Base-by-base conservation (phyloP, 805 yeast genomes). In the Wickerhamomyces bovis region DNA sequence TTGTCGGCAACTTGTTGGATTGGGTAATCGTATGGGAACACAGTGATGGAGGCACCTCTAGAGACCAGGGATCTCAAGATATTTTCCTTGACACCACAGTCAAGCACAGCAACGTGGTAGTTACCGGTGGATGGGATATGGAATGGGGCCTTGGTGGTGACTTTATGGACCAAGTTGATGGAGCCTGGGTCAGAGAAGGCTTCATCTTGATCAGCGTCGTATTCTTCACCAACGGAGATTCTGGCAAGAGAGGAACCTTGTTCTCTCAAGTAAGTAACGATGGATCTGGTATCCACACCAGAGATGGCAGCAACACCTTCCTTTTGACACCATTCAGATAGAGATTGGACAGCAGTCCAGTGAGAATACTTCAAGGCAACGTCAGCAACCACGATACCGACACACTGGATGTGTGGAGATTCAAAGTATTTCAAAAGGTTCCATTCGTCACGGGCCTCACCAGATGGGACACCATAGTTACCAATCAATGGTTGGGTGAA, bases 61-160 rank as follows among this genome's bases (percentile, higher is more conserved):
- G 87, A 78, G 26, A 88, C 98, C 43, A 94, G 76, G 52, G 96
- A 89, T 71, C 99, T 83, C 64, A 94, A 75, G 54, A 94, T 94
- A 71, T 94, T 94, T 71, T 94, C 98, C 74, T 94, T 94, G 55
- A 94, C 97, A 64, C 99, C 99, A 69, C 99, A 94, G 68, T 94
- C 99, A 48, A 94, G 75, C 35, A 94, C 89, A 13, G 97, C 97
- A 57, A 94, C 82, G 64, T 92, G 96, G 59, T 80, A 78, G 50
- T 73, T 72, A 57, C 77, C 76, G 55, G 73, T 70, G 36, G 92
- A 80, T 21, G 85, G 72, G 42, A 94, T 77, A 59, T 88, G 94
- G 82, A 88, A 94, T 38, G 98, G 98, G 43, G 89, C 86, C 70
- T 89, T 90, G 45, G 99, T 94, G 48, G 96, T 82, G 16, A 94